phyloP scores from a whole-genome alignment of 768 basidiomycete genomes.

The Leucogyrophana mollusca region DNA sequence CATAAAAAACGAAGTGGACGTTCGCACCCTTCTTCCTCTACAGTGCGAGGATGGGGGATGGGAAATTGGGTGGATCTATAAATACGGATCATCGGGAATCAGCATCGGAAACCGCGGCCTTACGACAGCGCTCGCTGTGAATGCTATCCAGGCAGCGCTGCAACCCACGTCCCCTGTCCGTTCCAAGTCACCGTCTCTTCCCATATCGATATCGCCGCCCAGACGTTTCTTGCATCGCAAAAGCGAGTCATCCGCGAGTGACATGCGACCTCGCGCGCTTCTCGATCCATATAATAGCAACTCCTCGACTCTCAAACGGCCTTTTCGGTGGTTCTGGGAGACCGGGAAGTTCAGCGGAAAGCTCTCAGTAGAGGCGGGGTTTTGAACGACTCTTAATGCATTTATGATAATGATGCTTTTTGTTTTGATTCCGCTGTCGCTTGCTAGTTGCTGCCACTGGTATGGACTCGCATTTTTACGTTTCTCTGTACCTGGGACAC shows the following conservation, averaged over 20 bases:
- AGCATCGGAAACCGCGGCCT: conserved; percentile 55
- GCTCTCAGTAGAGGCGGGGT: neutral
- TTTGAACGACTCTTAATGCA: neutral
- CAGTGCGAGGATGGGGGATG: conserved; percentile 59
- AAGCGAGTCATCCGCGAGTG: neutral
- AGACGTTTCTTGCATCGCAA: neutral
- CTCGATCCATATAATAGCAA: neutral
- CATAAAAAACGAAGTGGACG: conserved; percentile 41
- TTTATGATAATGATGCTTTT: no score
- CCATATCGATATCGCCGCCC: neutral
- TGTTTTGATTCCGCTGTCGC: no score
- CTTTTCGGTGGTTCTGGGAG: conserved; percentile 1
- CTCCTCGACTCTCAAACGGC: neutral
- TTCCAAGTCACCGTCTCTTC: neutral
- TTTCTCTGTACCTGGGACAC: no score
- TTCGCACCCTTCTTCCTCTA: conserved; percentile 41
- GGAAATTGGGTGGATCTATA: conserved; percentile 56
- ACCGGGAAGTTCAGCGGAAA: neutral
- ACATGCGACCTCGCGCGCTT: neutral
- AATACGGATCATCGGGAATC: conserved; percentile 46
- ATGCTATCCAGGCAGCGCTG: conserved; percentile 38
- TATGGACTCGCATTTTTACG: no score
- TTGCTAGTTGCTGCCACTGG: no score
- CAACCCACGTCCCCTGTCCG: neutral
- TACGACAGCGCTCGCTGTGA: conserved; percentile 52